Percentiles rank a stretch among this genome's conserved stretches.
These are phyloP conservation scores for Podaxis sp. DNA, from an alignment of 768 basidiomycete species.

Conservation along the genomic window DNA sequence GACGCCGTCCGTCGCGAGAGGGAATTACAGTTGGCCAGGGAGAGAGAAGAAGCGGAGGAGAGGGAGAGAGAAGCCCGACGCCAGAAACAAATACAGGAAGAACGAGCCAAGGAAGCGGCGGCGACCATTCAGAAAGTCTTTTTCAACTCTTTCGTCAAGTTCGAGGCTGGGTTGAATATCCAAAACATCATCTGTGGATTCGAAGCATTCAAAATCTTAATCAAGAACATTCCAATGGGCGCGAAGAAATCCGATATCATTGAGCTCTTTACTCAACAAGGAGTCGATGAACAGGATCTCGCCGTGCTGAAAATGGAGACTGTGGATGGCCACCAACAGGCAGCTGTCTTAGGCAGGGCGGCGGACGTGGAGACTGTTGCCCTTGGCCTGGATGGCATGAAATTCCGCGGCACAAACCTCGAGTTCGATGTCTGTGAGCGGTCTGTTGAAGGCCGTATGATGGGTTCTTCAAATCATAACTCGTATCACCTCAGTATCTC, in stretches of 20 bases:
- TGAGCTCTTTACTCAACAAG: constrained; percentile 17
- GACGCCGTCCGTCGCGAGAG: not conserved
- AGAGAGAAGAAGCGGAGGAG: constrained; percentile 4
- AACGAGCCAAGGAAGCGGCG: constrained; percentile 9
- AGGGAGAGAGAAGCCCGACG: constrained; percentile 1
- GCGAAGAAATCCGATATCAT: constrained; percentile 14
- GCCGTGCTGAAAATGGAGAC: constrained; percentile 20
- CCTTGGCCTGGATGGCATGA: constrained; percentile 44
- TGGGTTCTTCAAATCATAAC: constrained; percentile 36
- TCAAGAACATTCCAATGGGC: constrained; percentile 18
- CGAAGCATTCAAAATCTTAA: constrained; percentile 15
- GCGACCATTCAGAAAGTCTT: constrained; percentile 14
- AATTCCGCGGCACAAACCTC: constrained; percentile 44
- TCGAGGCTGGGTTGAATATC: constrained; percentile 23
- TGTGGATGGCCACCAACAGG: constrained; percentile 33
- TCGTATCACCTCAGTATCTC: constrained; percentile 45
- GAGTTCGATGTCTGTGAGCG: constrained; percentile 42
- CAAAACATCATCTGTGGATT: constrained; percentile 19
- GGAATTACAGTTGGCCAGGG: not conserved
- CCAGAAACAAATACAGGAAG: constrained; percentile 7
- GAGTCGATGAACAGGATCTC: constrained; percentile 10
- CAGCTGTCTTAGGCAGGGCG: constrained; percentile 41
- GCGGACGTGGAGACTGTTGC: constrained; percentile 42
- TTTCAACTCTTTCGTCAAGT: constrained; percentile 20
- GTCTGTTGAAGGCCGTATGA: constrained; percentile 34